Evolutionary conservation across 805 yeast species (phyloP).

Genomic region (Yamadazyma sp.): DNA sequence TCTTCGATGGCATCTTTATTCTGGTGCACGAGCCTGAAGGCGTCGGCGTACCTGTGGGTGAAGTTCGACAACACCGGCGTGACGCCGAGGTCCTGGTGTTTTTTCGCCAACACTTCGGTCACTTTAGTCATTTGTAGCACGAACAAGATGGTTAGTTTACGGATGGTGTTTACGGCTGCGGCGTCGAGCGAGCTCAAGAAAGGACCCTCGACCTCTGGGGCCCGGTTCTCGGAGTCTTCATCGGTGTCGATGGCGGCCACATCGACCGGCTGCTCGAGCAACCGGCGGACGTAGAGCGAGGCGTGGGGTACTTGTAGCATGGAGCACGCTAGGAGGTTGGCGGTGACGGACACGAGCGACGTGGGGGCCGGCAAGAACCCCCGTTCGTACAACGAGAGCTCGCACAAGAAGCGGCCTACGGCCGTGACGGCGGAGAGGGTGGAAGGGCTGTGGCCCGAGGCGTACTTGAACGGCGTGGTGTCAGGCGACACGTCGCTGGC

Average conservation of each 20-base stretch:
- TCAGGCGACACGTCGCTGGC: slow-evolving; percentile 14
- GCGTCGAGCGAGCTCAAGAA: slow-evolving; percentile 51
- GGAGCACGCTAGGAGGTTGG: slow-evolving; percentile 53
- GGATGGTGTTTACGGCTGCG: slow-evolving; percentile 35
- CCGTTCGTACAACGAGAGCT: slow-evolving; percentile 51
- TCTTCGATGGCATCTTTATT: too few relatives aligned
- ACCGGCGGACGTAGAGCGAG: slow-evolving; percentile 29
- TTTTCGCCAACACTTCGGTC: slow-evolving; percentile 52
- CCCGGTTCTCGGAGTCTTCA: slow-evolving; percentile 42
- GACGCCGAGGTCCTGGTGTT: slow-evolving; percentile 53
- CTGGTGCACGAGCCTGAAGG: too few relatives aligned
- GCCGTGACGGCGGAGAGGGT: slow-evolving; percentile 54
- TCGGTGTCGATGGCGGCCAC: too few relatives aligned
- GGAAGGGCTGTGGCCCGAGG: slow-evolving; percentile 20
- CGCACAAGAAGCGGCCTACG: slow-evolving; percentile 54
- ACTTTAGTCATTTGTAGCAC: slow-evolving; percentile 44
- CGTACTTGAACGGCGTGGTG: slow-evolving; percentile 22
- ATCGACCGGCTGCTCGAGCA: slow-evolving; percentile 9
- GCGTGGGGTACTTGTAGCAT: slow-evolving; percentile 51
- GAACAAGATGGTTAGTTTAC: slow-evolving; percentile 44
- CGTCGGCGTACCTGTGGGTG: slow-evolving; percentile 1
- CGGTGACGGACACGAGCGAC: slow-evolving; percentile 49
- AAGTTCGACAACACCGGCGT: slow-evolving; percentile 39
- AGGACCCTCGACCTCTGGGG: slow-evolving; percentile 45
- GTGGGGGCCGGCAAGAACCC: slow-evolving; percentile 46